Evolutionary conservation across 192 early-diverging fungal species (phyloP).

Genomic region (Geranomyces variabilis): DNA sequence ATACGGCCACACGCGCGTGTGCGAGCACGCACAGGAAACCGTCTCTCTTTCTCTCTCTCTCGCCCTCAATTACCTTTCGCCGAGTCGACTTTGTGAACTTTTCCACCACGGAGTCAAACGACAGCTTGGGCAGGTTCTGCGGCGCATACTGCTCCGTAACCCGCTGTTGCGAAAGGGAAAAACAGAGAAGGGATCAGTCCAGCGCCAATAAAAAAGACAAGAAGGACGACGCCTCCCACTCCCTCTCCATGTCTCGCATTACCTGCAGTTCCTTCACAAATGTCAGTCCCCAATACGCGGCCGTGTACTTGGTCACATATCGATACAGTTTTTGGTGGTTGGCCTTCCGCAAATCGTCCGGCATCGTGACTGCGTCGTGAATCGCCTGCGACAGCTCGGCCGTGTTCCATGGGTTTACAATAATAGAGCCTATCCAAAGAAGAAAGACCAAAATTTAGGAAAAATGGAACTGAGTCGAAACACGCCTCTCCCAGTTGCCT

Average conservation of each 20-base stretch:
- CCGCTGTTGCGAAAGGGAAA: slow-evolving; percentile 32
- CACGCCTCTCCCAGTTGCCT: background rate
- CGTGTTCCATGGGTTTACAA: slow-evolving; percentile 99
- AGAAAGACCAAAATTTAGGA: background rate
- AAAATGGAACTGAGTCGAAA: background rate
- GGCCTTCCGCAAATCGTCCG: slow-evolving; percentile 71
- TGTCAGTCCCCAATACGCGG: slow-evolving; percentile 93
- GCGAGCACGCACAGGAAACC: background rate
- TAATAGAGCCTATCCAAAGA: slow-evolving; percentile 80
- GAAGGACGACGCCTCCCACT: background rate
- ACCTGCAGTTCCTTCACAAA: slow-evolving; percentile 87
- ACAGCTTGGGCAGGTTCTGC: slow-evolving; percentile 67
- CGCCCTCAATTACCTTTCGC: slow-evolving; percentile 55
- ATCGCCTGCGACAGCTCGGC: slow-evolving; percentile 90
- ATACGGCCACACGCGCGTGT: background rate
- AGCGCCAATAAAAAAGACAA: background rate
- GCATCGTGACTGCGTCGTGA: slow-evolving; percentile 91
- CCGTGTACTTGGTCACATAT: slow-evolving; percentile 97
- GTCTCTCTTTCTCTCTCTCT: too few species aligned
- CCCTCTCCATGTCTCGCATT: background rate
- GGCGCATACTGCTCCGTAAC: slow-evolving; percentile 70
- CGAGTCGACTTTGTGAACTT: slow-evolving; percentile 60
- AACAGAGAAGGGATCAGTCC: background rate
- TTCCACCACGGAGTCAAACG: slow-evolving; percentile 52
- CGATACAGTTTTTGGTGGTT: slow-evolving; percentile 90